Percentiles rank a stretch among this genome's conserved stretches.
Evolutionary conservation across 495 filamentous ascomycete species (phyloP).

Genomic region (Penicillium tannophilum): DNA sequence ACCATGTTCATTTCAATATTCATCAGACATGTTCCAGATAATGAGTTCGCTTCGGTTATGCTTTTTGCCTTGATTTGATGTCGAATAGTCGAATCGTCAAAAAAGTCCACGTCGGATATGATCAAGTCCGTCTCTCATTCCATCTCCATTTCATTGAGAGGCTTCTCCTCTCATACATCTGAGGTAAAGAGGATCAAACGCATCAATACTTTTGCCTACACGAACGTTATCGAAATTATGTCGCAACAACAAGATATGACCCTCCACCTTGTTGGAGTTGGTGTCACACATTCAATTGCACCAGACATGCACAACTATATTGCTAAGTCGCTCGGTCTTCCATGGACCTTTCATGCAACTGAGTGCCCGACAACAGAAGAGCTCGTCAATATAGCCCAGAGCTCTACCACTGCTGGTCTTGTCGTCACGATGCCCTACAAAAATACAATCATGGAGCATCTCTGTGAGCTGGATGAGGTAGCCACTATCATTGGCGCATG

Average conservation of each 20-base stretch:
- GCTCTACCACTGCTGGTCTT: conserved; percentile 52
- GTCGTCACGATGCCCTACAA: conserved; percentile 74
- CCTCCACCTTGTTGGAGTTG: conserved; percentile 44
- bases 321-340: conserved; percentile 35
- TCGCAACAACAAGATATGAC: conserved; percentile 12
- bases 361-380: conserved; percentile 41
- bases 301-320: conserved; percentile 48
- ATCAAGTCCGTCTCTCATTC: background rate
- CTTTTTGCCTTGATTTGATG: background rate
- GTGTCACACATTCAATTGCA: conserved; percentile 46
- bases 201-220: background rate
- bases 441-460: conserved; percentile 58
- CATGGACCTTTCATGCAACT: conserved; percentile 40
- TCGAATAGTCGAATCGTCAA: background rate
- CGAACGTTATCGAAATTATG: background rate
- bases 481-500: conserved; percentile 60
- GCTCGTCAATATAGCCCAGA: conserved; percentile 32
- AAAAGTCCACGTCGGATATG: background rate
- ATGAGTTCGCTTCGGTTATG: background rate
- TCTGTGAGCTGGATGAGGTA: conserved; percentile 62
- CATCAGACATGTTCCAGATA: background rate
- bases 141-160: background rate
- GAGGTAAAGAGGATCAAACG: background rate
- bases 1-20: background rate
- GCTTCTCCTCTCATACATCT: background rate